phyloP scores from a whole-genome alignment of 306 rosid genomes.

The Sphenostylis stenocarpa region DNA sequence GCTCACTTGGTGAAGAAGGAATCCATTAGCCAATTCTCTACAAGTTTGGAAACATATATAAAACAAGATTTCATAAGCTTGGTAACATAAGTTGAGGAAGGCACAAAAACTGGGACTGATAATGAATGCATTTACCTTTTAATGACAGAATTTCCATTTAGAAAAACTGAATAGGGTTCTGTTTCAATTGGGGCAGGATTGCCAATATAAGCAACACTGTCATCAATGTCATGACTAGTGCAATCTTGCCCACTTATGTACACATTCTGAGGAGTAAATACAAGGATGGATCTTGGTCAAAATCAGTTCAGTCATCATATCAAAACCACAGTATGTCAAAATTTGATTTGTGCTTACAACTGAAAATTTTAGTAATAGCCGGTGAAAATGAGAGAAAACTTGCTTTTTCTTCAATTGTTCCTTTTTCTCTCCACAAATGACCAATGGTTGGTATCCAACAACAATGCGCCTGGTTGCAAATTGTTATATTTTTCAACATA shows the following conservation, averaged over 20 bases:
- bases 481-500: not conserved
- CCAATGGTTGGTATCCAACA: conserved; percentile 53
- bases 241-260: conserved; percentile 60
- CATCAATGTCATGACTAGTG: conserved; percentile 18
- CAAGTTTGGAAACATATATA: not conserved
- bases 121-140: conserved; percentile 29
- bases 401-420: conserved; percentile 31
- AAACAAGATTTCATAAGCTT: not conserved
- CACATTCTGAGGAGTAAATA: conserved; percentile 42
- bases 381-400: conserved; percentile 33
- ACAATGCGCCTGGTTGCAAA: conserved; percentile 46
- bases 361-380: conserved; percentile 39
- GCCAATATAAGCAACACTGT: conserved; percentile 45
- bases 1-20: conserved; percentile 62
- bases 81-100: not conserved
- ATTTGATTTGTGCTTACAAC: conserved; percentile 44
- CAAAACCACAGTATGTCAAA: not conserved
- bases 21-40: conserved; percentile 48
- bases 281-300: not conserved
- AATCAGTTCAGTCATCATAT: not conserved
- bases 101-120: not conserved
- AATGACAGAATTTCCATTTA: conserved; percentile 33
- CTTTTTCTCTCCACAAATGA: conserved; percentile 38
- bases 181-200: conserved; percentile 33
- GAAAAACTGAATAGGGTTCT: conserved; percentile 32